Conservation (phyloP, 2,329 filamentous ascomycete genomes). For the Paraphoma chrysanthemicola region DNA sequence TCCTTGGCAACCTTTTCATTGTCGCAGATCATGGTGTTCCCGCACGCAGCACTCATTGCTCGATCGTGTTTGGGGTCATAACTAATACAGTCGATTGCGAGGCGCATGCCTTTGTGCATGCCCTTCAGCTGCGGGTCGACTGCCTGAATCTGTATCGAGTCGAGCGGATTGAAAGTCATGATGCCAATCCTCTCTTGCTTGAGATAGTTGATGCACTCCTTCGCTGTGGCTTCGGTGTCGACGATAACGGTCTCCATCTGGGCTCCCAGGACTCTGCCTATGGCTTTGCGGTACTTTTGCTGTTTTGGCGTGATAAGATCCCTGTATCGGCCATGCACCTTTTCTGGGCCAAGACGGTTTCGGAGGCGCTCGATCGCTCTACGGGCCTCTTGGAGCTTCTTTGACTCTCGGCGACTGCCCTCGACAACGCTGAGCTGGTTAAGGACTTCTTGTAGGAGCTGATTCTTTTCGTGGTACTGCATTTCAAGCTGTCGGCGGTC, state of each 20-base stretch:
- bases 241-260: conserved; percentile 96
- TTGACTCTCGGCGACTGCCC: conserved; percentile 82
- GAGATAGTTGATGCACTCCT: conserved; percentile 92
- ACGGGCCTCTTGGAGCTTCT: conserved; percentile 78
- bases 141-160: conserved; percentile 95
- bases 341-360: conserved; percentile 79
- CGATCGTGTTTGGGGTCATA: conserved; percentile 88
- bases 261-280: conserved; percentile 88
- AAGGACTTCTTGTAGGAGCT: conserved; percentile 82
- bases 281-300: conserved; percentile 93
- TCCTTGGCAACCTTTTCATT: conserved; percentile 84
- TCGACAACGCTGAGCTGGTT: conserved; percentile 86
- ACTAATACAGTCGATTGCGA: conserved; percentile 95
- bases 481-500: conserved; percentile 66
- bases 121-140: conserved; percentile 91
- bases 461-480: conserved; percentile 85
- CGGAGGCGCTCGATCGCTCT: conserved; percentile 88
- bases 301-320: conserved; percentile 96
- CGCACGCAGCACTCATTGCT: conserved; percentile 93
- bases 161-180: conserved; percentile 93
- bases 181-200: conserved; percentile 87
- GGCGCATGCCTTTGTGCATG: conserved; percentile 78
- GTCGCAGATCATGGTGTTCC: conserved; percentile 94
- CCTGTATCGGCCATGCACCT: conserved; percentile 84
- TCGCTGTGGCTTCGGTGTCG: conserved; percentile 91